Base-by-base conservation (phyloP, 2,329 filamentous ascomycete genomes). In the Fusarium concolor region DNA sequence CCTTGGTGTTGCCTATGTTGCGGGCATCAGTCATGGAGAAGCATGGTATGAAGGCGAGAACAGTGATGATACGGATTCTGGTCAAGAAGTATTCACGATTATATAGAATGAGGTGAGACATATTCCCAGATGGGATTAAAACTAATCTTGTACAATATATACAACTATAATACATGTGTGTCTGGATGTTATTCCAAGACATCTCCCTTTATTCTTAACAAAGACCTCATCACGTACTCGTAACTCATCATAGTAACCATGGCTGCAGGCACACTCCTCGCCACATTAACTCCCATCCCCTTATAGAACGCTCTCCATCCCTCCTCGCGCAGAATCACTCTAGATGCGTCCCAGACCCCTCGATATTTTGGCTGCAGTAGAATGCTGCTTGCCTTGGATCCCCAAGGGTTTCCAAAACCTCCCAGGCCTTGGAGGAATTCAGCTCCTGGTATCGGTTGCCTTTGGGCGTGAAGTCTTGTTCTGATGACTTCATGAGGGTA, bases 231-330 rank as follows among this genome's bases (percentile, higher is more conserved):
- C 39, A 84, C 80, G 71, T 90, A 95, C 80, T 98, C 96, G 76
- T 97, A 99, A 14, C 94, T 97, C 76, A 98, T 85, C 90, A 99
- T 96, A 5, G 95, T 98, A 17, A 96, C 97, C 75, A 96, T 96
- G 15, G 95, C 95, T 18, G 95, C 94, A 31, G 96, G 96, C 12
- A 99, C 90, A 6, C 96, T 95, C 55, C 96, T 88, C 83, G 97
- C 92, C 88, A 98, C 92, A 80, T 98, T 99, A 44, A 94, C 97
- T 29, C 95, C 95, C 86, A 99, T 94, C 37, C 96, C 96, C 24
- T 94, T 94, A 77, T 98, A 98, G 73, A 99, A 97, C 4, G 94
- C 94, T 66, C 92, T 86, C 94, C 94, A 97, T 11, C 96, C 96
- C 79, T 98, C 96, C 79, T 98, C 95, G 37, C 83, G 83, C 35